Conservation (phyloP, 2,329 filamentous ascomycete genomes). For the Hymenoscyphus linearis region DNA sequence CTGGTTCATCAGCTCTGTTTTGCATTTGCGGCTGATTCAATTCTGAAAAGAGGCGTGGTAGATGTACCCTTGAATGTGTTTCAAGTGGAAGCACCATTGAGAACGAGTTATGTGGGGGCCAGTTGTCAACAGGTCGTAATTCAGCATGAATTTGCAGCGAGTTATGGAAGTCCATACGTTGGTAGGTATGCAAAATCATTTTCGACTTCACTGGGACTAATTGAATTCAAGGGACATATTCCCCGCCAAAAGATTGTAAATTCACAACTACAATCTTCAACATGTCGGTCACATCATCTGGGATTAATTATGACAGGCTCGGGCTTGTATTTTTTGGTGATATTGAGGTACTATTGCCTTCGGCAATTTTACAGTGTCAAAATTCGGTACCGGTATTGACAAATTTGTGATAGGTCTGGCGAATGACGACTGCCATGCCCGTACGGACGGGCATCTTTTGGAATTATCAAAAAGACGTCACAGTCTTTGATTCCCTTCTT, state of each 20-base stretch:
- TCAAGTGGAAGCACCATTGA: slow-evolving; percentile 21
- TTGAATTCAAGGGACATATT: slow-evolving; percentile 52
- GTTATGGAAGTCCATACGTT: slow-evolving; percentile 69
- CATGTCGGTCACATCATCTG: slow-evolving; percentile 65
- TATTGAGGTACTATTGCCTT: slow-evolving; percentile 57
- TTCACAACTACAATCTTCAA: slow-evolving; percentile 75
- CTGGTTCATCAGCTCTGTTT: not conserved
- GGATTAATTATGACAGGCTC: slow-evolving; percentile 71
- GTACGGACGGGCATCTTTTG: slow-evolving; percentile 66
- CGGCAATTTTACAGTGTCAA: too few species aligned
- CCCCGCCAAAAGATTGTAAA: slow-evolving; percentile 57
- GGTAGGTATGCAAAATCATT: slow-evolving; percentile 46
- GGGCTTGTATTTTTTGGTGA: slow-evolving; percentile 72
- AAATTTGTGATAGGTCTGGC: slow-evolving; percentile 40
- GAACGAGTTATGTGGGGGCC: slow-evolving; percentile 16
- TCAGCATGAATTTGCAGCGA: slow-evolving; percentile 61
- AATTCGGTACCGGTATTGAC: too few species aligned
- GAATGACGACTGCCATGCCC: slow-evolving; percentile 78
- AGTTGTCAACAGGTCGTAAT: slow-evolving; percentile 20
- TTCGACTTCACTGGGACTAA: slow-evolving; percentile 35
- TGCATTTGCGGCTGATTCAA: not conserved
- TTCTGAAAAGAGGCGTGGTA: not conserved
- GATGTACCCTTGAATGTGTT: slow-evolving; percentile 14
- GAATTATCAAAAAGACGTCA: slow-evolving; percentile 77
- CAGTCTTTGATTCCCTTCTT: slow-evolving; percentile 63